Percentiles rank a stretch among this genome's conserved stretches.
These are phyloP conservation scores for Combretum micranthum DNA, from an alignment of 345 rosid species.

Conservation along the genomic window DNA sequence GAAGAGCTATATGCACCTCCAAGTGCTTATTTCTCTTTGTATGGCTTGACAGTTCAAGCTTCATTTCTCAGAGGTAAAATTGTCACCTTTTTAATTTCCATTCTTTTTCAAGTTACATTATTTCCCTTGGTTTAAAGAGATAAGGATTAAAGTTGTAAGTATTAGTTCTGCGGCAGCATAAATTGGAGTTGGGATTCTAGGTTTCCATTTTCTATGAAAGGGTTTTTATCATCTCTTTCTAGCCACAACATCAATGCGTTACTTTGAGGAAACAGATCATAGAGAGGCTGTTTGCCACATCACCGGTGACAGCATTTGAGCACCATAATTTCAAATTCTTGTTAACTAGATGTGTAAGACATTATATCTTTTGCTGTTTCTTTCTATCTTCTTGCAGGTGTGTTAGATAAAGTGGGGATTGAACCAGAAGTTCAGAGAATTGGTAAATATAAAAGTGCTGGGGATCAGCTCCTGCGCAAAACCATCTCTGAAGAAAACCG, in stretches of 20 bases:
- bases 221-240: too few species aligned
- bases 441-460: constrained; percentile 95
- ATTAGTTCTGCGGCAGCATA: too few species aligned
- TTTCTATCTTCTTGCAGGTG: constrained; percentile 39
- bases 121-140: too few species aligned
- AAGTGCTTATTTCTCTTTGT: constrained; percentile 82
- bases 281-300: too few species aligned
- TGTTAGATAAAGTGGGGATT: constrained; percentile 80
- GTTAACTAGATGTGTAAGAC: too few species aligned
- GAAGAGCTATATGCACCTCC: constrained; percentile 88
- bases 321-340: too few species aligned
- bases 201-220: too few species aligned
- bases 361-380: not conserved
- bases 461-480: constrained; percentile 82
- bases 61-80: constrained; percentile 76
- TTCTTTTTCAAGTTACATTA: not conserved
- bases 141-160: too few species aligned
- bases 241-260: too few species aligned
- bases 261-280: too few species aligned
- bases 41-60: constrained; percentile 88
- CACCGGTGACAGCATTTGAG: too few species aligned
- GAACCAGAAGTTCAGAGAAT: constrained; percentile 88
- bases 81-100: not conserved
- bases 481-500: constrained; percentile 85
- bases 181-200: too few species aligned